Evolutionary conservation across 2,329 filamentous ascomycete genomes (phyloP).

Genomic region (Alternaria metachromatica): DNA sequence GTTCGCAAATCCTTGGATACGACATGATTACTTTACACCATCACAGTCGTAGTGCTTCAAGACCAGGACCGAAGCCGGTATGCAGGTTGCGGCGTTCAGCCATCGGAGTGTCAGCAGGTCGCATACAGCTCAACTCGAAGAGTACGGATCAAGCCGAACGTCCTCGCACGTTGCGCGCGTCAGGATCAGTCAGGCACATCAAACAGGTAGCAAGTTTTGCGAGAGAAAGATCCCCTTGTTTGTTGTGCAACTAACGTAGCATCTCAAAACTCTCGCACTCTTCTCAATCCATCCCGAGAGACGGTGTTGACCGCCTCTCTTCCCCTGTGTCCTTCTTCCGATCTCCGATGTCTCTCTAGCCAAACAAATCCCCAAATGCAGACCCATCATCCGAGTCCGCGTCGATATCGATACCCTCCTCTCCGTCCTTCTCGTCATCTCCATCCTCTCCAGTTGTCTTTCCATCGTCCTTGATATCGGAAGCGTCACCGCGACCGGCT

Average conservation of each 20-base stretch:
- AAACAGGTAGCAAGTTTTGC: not conserved
- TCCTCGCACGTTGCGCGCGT: not conserved
- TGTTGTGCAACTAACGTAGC: not conserved
- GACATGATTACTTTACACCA: not conserved
- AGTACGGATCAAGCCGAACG: not conserved
- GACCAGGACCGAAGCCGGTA: not conserved
- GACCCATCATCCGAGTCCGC: slow-evolving; percentile 5
- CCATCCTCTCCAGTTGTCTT: not conserved
- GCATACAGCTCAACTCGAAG: not conserved
- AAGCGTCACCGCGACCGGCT: not conserved
- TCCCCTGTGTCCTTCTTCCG: fast-evolving
- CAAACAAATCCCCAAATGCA: not conserved
- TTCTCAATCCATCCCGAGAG: not conserved
- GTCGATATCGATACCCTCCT: slow-evolving; percentile 15
- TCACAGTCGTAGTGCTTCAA: not conserved
- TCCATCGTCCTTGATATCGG: not conserved
- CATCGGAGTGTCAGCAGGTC: not conserved
- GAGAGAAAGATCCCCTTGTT: not conserved
- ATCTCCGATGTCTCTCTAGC: fast-evolving
- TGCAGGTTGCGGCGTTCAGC: not conserved
- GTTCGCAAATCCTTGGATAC: not conserved
- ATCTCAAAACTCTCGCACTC: not conserved
- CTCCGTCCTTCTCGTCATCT: slow-evolving; percentile 3
- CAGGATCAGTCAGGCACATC: too few relatives aligned
- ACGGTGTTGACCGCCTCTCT: not conserved